These are phyloP conservation scores for Auxenochlorella pyrenoidosa DNA, from an alignment of 139 green algal genomes.

Conservation along the genomic window DNA sequence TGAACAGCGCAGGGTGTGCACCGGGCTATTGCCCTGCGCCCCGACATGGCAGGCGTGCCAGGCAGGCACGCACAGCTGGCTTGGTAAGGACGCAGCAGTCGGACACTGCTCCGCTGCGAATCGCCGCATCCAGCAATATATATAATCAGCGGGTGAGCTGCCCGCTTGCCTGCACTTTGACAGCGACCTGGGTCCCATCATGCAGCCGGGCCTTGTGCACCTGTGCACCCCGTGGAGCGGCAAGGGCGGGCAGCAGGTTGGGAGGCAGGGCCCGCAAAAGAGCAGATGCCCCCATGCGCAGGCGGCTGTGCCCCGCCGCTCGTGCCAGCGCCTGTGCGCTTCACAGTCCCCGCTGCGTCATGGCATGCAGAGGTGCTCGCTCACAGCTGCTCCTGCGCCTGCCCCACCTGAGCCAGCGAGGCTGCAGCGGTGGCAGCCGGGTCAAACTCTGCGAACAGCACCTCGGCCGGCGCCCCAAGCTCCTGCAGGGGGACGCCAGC, in stretches of 20 bases:
- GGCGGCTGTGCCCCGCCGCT: too few relatives aligned
- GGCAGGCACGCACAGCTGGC: background rate
- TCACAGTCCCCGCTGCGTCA: background rate
- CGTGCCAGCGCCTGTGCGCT: background rate
- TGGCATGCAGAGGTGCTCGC: background rate
- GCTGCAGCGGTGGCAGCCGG: conserved; percentile 72
- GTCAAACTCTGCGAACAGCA: conserved; percentile 78
- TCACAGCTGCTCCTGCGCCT: background rate
- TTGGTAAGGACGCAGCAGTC: background rate
- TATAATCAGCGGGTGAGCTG: too few relatives aligned
- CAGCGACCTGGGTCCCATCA: conserved; percentile 71
- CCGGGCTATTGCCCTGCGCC: too few relatives aligned
- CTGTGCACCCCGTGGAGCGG: conserved; percentile 38
- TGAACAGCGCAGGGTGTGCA: background rate
- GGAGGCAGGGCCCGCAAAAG: too few relatives aligned
- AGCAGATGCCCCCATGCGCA: background rate
- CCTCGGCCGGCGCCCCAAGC: conserved; percentile 34
- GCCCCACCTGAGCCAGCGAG: conserved; percentile 75
- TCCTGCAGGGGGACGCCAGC: too few relatives aligned
- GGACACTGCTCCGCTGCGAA: too few relatives aligned
- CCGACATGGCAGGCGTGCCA: too few relatives aligned
- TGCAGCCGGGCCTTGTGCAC: conserved; percentile 72
- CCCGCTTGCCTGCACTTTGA: conserved; percentile 75
- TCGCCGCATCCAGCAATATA: too few relatives aligned
- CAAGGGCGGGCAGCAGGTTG: background rate